A percentile compares a stretch with the other conserved stretches of the same genome.
Conservation (phyloP, 2,329 filamentous ascomycete genomes). For the Trichoderma guizhouense region DNA sequence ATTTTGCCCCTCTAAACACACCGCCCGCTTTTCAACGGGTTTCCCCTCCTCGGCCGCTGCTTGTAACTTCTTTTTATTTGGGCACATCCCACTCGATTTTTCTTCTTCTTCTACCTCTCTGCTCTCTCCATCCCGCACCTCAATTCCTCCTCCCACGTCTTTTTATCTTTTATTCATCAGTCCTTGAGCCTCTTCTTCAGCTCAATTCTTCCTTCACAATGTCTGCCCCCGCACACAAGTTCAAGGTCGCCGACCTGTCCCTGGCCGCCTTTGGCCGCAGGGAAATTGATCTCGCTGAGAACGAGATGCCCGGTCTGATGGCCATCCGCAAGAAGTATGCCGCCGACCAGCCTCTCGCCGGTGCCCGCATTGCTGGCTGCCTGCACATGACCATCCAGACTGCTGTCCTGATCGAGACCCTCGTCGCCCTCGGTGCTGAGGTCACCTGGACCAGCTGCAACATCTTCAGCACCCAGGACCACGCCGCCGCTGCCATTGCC, state of each 20-base stretch:
- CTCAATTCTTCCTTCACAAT: conserved; percentile 37
- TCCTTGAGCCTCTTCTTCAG: conserved; percentile 23
- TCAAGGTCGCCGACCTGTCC: conserved; percentile 98
- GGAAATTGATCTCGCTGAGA: conserved; percentile 97
- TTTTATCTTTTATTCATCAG: not conserved
- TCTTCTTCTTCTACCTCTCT: conserved; percentile 20
- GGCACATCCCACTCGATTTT: conserved; percentile 3
- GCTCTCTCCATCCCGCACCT: conserved; percentile 22
- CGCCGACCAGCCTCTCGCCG: conserved; percentile 85
- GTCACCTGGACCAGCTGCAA: conserved; percentile 99
- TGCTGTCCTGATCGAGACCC: conserved; percentile 97
- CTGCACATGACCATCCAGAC: conserved; percentile 99
- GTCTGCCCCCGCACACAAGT: conserved; percentile 82
- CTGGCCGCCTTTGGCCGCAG: conserved; percentile 97
- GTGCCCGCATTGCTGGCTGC: conserved; percentile 95
- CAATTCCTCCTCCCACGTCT: not conserved
- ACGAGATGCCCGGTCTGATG: conserved; percentile 98
- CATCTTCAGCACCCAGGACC: conserved; percentile 99
- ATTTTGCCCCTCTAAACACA: conserved; percentile 33
- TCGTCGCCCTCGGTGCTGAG: conserved; percentile 91
- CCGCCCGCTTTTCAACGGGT: conserved; percentile 23
- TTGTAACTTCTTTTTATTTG: not conserved
- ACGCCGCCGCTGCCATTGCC: conserved; percentile 95
- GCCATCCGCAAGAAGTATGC: conserved; percentile 90
- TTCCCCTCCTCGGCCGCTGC: conserved; percentile 11